Evolutionary conservation across 2,329 filamentous ascomycete species (phyloP).

Genomic region (Trichoderma atroviride): DNA sequence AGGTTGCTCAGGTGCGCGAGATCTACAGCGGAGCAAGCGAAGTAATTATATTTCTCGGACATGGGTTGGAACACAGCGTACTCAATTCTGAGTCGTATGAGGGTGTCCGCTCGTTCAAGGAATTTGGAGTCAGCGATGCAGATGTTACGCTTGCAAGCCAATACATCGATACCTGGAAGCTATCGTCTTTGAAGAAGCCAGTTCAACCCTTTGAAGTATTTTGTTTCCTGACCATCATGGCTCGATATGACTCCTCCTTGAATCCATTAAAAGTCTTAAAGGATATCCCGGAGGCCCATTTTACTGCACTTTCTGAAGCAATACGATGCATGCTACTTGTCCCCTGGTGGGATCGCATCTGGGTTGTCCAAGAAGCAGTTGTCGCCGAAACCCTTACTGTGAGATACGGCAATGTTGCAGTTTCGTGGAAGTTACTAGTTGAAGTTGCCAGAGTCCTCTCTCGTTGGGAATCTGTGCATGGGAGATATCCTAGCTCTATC

Average conservation of each 20-base stretch:
- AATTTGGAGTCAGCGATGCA: neutral
- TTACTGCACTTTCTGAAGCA: neutral
- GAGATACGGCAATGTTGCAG: neutral
- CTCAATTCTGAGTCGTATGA: neutral
- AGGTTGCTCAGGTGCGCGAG: conserved; percentile 3
- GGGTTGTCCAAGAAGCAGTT: conserved; percentile 2
- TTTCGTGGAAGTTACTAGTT: neutral
- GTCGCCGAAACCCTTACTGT: neutral
- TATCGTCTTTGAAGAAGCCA: neutral
- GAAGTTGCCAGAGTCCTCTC: neutral
- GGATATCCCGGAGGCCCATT: neutral
- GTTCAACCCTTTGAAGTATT: neutral
- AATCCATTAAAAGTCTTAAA: neutral
- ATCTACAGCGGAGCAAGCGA: neutral
- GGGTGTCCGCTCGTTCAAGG: neutral
- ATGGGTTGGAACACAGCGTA: neutral
- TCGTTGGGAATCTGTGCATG: neutral
- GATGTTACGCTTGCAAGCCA: neutral
- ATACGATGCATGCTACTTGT: neutral
- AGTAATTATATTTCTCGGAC: neutral
- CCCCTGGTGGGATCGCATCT: neutral
- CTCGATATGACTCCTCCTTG: rapidly evolving
- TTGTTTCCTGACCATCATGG: neutral
- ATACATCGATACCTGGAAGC: neutral
- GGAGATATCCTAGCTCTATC: neutral